Conservation (phyloP, 257 asterid species). For the Apocynum venetum region DNA sequence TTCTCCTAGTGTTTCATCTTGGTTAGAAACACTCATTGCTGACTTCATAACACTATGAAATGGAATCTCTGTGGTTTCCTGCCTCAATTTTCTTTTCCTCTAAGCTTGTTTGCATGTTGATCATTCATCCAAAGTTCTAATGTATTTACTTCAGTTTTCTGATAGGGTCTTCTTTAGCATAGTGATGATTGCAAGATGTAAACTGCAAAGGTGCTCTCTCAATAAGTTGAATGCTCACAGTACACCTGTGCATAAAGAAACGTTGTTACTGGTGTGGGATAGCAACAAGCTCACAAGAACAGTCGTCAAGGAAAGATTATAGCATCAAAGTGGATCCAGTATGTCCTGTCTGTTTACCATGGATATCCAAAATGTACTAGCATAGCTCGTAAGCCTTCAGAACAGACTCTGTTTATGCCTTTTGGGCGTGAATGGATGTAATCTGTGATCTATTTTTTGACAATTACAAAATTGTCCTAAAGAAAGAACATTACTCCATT, state of each 20-base stretch:
- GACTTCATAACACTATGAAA: neutral
- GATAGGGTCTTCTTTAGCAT: slow-evolving; percentile 53
- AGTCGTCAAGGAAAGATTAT: slow-evolving; percentile 76
- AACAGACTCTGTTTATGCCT: neutral
- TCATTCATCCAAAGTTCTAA: slow-evolving; percentile 10
- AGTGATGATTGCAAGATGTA: slow-evolving; percentile 78
- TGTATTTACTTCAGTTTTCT: slow-evolving; percentile 39
- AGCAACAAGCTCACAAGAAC: slow-evolving; percentile 45
- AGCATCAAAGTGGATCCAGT: slow-evolving; percentile 1
- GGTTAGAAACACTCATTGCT: neutral
- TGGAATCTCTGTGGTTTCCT: neutral
- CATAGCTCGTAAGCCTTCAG: neutral
- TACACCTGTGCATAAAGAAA: slow-evolving; percentile 66
- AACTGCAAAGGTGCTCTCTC: slow-evolving; percentile 35
- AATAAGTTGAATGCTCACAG: slow-evolving; percentile 32
- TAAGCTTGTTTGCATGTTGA: neutral
- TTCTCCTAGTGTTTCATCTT: neutral
- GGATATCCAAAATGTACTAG: neutral
- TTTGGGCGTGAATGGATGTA: too few species aligned
- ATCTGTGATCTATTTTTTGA: too few species aligned
- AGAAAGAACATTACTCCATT: too few species aligned
- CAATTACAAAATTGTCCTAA: too few species aligned
- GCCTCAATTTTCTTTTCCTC: neutral
- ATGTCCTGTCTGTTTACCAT: neutral
- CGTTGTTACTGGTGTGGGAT: slow-evolving; percentile 61